Percentiles rank a stretch among this genome's conserved stretches.
Conservation (phyloP, 257 asterid genomes). For the Voacanga thouarsii region DNA sequence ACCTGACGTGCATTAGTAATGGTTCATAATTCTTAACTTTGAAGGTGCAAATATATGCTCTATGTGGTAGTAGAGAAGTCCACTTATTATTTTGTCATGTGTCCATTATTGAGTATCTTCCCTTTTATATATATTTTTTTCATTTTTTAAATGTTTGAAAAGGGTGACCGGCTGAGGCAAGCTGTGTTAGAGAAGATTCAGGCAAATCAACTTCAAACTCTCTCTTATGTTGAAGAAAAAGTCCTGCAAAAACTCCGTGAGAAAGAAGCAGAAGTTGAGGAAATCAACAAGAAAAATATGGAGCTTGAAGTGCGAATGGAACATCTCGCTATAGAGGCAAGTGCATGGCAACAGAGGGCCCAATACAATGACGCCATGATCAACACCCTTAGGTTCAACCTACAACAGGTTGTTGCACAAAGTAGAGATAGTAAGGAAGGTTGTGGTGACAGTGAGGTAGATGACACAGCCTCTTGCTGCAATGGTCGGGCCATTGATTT, state of each 20-base stretch:
- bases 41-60: background rate
- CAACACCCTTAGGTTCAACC: slow-evolving; percentile 62
- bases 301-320: slow-evolving; percentile 75
- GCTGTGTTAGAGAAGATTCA: slow-evolving; percentile 76
- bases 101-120: background rate
- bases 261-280: slow-evolving; percentile 72
- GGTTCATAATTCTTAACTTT: background rate
- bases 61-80: background rate
- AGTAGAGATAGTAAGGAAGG: slow-evolving; percentile 94
- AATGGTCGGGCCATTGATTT: slow-evolving; percentile 53
- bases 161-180: slow-evolving; percentile 86
- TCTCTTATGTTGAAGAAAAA: slow-evolving; percentile 78
- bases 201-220: slow-evolving; percentile 71
- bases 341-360: slow-evolving; percentile 89
- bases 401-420: slow-evolving; percentile 71
- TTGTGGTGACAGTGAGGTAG: slow-evolving; percentile 93
- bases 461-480: slow-evolving; percentile 85
- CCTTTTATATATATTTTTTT: too few relatives aligned
- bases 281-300: slow-evolving; percentile 66
- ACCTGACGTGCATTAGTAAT: background rate
- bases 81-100: background rate
- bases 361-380: slow-evolving; percentile 74
- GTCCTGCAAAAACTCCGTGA: slow-evolving; percentile 67
- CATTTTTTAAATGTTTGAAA: slow-evolving; percentile 19
- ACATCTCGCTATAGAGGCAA: slow-evolving; percentile 70